Base-by-base conservation (phyloP, 495 filamentous ascomycete species). In the Penicillium salamii region DNA sequence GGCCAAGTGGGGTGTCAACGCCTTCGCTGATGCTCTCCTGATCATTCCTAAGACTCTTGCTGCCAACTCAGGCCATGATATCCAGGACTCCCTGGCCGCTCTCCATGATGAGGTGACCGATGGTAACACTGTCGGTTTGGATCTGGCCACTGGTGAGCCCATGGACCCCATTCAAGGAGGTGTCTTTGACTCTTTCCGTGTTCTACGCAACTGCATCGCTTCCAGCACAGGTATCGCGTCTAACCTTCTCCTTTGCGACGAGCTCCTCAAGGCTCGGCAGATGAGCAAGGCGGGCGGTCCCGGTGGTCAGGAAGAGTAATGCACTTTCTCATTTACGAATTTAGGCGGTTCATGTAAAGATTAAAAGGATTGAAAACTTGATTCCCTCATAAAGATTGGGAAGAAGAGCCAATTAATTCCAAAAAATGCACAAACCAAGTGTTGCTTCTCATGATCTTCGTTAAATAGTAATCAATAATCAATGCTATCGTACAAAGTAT, bases 1-100 rank as follows among this genome's bases (percentile, higher is more conserved):
- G 78, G 88, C 93, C 29, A 96, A 95, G 72, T 96, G 81, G 75
- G 93, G 95, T 58, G 91, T 97, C 5, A 81, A 82, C 49, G 95
- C 93, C 7, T 98, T 97, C 66, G 89, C 93, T 2, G 93, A 97
- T 70, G 91, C 93, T 18, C 78, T 98, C 34, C 68, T 97, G 50
- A 75, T 97, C 50, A 97, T 98, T 54, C 93, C 93, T 38, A 98
- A 98, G 79, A 97, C 91, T 13, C 80, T 98, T 31, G 93, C 93
- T 12, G 91, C 92, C 57, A 98, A 98, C 64, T 87, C 89, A 36
- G 93, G 95, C 48, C 91, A 95, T 59, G 93, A 98, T 66, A 87
- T 98, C 48, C 95, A 97, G 70, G 93, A 98, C 50, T 63, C 63
- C 85, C 85, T 99, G 61, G 90, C 91, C 33, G 76, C 76, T 17